Base-by-base conservation (phyloP, 2,329 filamentous ascomycete species). In the Cyphellophora europaea region DNA sequence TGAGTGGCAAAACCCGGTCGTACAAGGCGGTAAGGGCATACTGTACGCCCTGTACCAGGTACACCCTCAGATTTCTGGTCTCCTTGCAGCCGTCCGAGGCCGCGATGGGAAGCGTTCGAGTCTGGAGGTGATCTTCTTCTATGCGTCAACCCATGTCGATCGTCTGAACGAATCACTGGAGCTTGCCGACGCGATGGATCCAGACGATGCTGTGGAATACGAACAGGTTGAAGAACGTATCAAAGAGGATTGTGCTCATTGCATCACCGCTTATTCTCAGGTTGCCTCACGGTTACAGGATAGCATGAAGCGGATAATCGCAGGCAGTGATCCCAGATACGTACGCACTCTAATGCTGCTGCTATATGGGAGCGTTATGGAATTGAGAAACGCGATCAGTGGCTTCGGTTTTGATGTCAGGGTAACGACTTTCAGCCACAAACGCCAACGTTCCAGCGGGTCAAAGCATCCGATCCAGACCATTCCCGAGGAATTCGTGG, bases 301-400 rank as follows among this genome's bases (percentile, higher is more conserved):
- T 32, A 65, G 59, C 30, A 55, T 64, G 15, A 54, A 57, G 30
- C 71, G 70, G 38, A 69, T 74, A 19, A 62, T 72, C n/a, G 58
- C 66, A 30, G 64, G 69, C 32, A 66, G 67, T 3, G 72, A 78
- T 44, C 61, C 67, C 5, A 66, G 70, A 37, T 71, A 76, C 43
- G 57, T 78, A 33, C 69, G 74, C 16, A 73, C 67, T 11, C 59
- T 77, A 28, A 65, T 79, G 55, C 62, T 76, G 21, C 65, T 74
- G 43, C 64, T 77, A 21, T 75, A 74, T 45, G 67, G 69, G 31
- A 71, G 72, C 42, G 52, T 76, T 32, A 55, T 74, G 30, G 75
- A 79, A 51, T 59, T 75, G 40, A 69, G 71, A 33, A 78, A 78
- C 50, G 69, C 72, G 27, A 74, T 71, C 49, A 58, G 61, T 14